Conservation (phyloP, 1,284 basidiomycete genomes). For the Cryptococcus floricola region DNA sequence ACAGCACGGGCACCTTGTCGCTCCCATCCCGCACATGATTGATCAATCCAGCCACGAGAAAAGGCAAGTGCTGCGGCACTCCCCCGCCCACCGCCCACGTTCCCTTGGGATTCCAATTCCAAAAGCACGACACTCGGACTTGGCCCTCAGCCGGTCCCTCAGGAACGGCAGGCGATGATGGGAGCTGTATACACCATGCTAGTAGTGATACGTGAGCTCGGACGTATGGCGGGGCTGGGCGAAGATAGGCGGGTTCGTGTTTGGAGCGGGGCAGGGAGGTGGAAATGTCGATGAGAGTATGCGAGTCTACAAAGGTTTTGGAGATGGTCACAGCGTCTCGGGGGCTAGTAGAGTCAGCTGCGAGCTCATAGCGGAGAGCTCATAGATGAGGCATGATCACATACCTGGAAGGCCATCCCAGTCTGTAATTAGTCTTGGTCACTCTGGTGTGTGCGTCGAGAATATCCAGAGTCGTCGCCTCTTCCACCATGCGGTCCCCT, state of each 20-base stretch:
- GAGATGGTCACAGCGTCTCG: conserved; percentile 91
- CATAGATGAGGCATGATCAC: conserved; percentile 30
- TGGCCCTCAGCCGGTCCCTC: conserved; percentile 41
- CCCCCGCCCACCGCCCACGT: conserved; percentile 71
- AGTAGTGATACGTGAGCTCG: conserved; percentile 83
- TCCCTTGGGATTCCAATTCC: conserved; percentile 91
- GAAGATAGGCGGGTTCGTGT: conserved; percentile 88
- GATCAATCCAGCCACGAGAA: conserved; percentile 73
- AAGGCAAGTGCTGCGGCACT: conserved; percentile 66
- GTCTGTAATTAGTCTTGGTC: conserved; percentile 78
- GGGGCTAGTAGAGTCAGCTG: conserved; percentile 56
- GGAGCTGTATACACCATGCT: conserved; percentile 84
- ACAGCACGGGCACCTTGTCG: conserved; percentile 67
- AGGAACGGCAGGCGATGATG: conserved; percentile 47
- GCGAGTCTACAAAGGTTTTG: conserved; percentile 71
- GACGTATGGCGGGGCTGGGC: conserved; percentile 91
- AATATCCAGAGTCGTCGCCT: conserved; percentile 75
- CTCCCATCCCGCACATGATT: conserved; percentile 72
- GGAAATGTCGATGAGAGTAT: conserved; percentile 84
- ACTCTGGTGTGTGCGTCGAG: conserved; percentile 82
- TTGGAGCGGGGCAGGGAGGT: conserved; percentile 88
- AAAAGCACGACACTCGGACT: conserved; percentile 82
- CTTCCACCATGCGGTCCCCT: conserved; percentile 88
- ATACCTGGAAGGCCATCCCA: conserved; percentile 96
- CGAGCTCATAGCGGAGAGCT: neutral